Conservation (phyloP, 2,329 filamentous ascomycete species). For the Fusarium sp. region DNA sequence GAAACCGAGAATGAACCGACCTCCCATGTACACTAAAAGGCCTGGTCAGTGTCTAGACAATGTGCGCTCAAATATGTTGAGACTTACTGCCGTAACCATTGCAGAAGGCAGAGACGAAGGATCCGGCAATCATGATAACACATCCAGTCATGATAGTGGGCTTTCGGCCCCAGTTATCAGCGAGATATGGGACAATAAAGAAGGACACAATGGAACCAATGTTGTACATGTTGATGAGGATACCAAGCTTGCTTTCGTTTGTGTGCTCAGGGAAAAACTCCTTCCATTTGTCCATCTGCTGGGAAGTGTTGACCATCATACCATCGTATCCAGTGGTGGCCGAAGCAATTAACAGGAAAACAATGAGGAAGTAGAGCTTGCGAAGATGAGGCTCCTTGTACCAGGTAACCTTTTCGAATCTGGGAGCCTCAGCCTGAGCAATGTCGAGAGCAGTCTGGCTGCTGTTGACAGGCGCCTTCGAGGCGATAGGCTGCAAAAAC, state of each 20-base stretch:
- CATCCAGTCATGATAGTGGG: slow-evolving; percentile 60
- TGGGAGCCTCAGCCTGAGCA: slow-evolving; percentile 61
- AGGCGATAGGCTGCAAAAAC: slow-evolving; percentile 44
- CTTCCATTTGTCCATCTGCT: slow-evolving; percentile 69
- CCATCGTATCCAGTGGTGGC: slow-evolving; percentile 74
- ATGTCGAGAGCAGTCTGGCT: slow-evolving; percentile 49
- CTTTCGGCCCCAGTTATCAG: slow-evolving; percentile 60
- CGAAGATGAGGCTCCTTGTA: slow-evolving; percentile 68
- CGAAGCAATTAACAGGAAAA: slow-evolving; percentile 70
- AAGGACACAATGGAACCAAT: slow-evolving; percentile 63
- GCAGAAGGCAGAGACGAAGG: slow-evolving; percentile 58
- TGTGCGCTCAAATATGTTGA: not conserved
- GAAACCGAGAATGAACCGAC: slow-evolving; percentile 67
- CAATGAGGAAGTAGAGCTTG: slow-evolving; percentile 66
- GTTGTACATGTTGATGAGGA: slow-evolving; percentile 66
- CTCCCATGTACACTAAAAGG: slow-evolving; percentile 56
- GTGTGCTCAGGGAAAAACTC: slow-evolving; percentile 60
- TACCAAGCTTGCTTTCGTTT: slow-evolving; percentile 60
- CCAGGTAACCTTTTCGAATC: slow-evolving; percentile 69
- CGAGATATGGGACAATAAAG: slow-evolving; percentile 62
- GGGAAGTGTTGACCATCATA: slow-evolving; percentile 70
- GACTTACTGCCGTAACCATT: slow-evolving; percentile 60
- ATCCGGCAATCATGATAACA: slow-evolving; percentile 61
- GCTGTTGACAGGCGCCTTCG: slow-evolving; percentile 31
- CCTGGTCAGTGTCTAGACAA: not conserved